phyloP scores from a whole-genome alignment of 352 stramenopile genomes.

The Peronosclerospora sorghi region DNA sequence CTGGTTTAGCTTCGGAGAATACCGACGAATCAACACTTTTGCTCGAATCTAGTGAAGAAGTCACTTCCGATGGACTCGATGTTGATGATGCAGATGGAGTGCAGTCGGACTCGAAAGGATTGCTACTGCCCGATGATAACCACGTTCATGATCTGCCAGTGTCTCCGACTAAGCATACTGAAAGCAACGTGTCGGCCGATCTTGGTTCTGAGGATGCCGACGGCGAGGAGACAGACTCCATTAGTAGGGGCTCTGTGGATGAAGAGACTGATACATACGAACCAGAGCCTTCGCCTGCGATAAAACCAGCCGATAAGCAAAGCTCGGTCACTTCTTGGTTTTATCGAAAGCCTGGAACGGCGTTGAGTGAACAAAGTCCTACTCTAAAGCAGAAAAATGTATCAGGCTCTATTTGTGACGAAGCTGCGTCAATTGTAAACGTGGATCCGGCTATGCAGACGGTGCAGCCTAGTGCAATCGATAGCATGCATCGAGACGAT shows the following conservation, averaged over 20 bases:
- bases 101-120: constrained; percentile 13
- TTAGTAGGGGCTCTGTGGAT: constrained; percentile 9
- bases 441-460: neutral
- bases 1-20: constrained; percentile 3
- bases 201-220: constrained; percentile 21
- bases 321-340: constrained; percentile 25
- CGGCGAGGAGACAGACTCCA: constrained; percentile 20
- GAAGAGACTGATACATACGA: constrained; percentile 4
- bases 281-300: constrained; percentile 9
- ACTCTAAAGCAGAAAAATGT: neutral
- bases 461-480: constrained; percentile 1
- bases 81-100: constrained; percentile 17
- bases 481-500: constrained; percentile 24
- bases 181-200: constrained; percentile 4
- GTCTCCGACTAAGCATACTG: constrained; percentile 7
- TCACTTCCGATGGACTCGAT: constrained; percentile 4
- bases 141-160: constrained; percentile 1
- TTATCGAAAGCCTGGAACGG: constrained; percentile 13
- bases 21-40: constrained; percentile 7
- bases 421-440: constrained; percentile 3
- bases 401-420: neutral
- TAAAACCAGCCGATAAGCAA: constrained; percentile 5
- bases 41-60: constrained; percentile 12
- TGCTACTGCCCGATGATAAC: constrained; percentile 7
- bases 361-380: neutral